Evolutionary conservation across 805 yeast species (phyloP), one percentile per base, ranked within the genome.

Genomic region (Saccharomycopsis synnaedendra): DNA sequence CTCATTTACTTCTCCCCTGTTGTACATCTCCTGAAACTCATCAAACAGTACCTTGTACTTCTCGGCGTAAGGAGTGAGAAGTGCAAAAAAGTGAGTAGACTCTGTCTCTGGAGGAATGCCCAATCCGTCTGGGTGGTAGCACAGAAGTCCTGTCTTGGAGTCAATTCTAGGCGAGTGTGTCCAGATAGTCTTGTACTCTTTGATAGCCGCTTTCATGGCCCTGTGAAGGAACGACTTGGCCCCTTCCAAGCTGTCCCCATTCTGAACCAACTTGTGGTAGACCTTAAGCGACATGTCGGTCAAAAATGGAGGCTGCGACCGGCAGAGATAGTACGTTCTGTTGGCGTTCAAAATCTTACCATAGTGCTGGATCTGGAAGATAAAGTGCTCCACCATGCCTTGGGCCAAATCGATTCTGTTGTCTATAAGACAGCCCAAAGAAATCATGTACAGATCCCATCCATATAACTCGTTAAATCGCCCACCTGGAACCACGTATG

Each of bases 101-200:
- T 90, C 98, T 0, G 97, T 89, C 62, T 90, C 98, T 4, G 97
- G 97, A 4, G 98, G 97, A 39, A 90, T 78, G n/a, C 97, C 97
- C 31, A 74, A 53, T 27, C 97, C 97, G 46, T 76, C 82, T 0
- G 97, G 97, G 57, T 85, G 87, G 61, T 87, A 90, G 54, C 95
- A 78, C 0, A 96, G 88, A 42, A 90, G 68, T 0, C 95, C 95
- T 0, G 96, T 78, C 8, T 56, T 67, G 9, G 64, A 65, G 60
- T 90, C 96, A 30, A 75, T 65, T 52, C 98, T 72, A 31, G 97
- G 97, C 34, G 61, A 57, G 4, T 76, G 57, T 50, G 73, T 73
- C 98, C 98, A 90, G 5, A 90, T 88, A 0, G 74, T 73, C 43
- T 75, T 62, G 58, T 93, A 90, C 62, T 90, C 98, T 55, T 79